Evolutionary conservation across 2,329 filamentous ascomycete genomes (phyloP).

Genomic region (Volutella citrinella): DNA sequence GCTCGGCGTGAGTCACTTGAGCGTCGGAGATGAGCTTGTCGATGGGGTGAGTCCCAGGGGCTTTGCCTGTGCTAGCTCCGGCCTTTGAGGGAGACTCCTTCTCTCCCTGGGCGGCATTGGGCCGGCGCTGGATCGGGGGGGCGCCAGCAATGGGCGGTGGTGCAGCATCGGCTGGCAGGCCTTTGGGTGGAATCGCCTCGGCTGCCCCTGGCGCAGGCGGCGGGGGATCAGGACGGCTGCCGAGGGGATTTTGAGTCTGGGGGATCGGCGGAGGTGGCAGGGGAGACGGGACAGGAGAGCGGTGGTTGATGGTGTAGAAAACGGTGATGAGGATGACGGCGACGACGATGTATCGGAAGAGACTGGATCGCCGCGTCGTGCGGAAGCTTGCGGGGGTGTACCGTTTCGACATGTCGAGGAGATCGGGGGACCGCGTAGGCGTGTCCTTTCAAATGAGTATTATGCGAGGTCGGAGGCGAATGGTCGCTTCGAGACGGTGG

Average conservation of each 20-base stretch:
- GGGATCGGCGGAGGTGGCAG: not conserved
- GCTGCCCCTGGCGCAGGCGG: too few relatives aligned
- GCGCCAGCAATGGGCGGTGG: too few relatives aligned
- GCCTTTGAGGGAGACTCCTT: not conserved
- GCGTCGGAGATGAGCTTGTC: slow-evolving; percentile 47
- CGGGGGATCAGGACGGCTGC: too few relatives aligned
- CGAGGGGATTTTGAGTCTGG: slow-evolving; percentile 5
- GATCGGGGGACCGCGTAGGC: too few relatives aligned
- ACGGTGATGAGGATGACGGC: slow-evolving; percentile 32
- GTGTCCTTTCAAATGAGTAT: slow-evolving; percentile 1
- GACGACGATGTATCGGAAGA: slow-evolving; percentile 40
- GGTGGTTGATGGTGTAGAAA: slow-evolving; percentile 27
- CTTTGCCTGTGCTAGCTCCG: too few relatives aligned
- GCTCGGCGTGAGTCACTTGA: slow-evolving; percentile 36
- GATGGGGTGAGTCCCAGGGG: slow-evolving; percentile 50
- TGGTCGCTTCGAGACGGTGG: slow-evolving; percentile 2
- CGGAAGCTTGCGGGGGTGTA: slow-evolving; percentile 38
- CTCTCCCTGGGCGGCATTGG: not conserved
- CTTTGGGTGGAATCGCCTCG: not conserved
- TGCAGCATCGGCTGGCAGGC: too few relatives aligned
- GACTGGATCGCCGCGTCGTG: slow-evolving; percentile 41
- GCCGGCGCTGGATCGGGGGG: too few relatives aligned
- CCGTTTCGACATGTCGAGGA: slow-evolving; percentile 29
- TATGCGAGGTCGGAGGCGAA: not conserved
- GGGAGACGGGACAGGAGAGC: slow-evolving; percentile 9